These are phyloP conservation scores for Microsporum canis DNA, from an alignment of 2,329 filamentous ascomycete species.

Conservation along the genomic window DNA sequence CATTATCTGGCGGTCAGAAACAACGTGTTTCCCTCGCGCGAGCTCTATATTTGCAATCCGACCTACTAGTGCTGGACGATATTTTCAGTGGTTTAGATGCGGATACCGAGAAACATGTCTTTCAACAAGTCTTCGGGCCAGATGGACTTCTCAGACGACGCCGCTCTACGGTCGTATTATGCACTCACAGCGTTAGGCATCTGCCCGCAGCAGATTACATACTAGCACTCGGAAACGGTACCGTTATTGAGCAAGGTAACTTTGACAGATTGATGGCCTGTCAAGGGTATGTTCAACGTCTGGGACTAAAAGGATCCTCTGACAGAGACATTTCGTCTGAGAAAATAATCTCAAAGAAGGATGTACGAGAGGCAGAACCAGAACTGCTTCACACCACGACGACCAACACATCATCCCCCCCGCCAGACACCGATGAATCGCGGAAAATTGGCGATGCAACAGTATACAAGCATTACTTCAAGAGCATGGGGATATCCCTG, in stretches of 20 bases:
- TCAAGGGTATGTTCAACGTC: slow-evolving; percentile 18
- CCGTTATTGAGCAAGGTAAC: slow-evolving; percentile 26
- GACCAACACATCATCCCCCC: slow-evolving; percentile 3
- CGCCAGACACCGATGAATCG: neutral
- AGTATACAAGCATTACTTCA: slow-evolving; percentile 2
- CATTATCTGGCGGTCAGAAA: slow-evolving; percentile 50
- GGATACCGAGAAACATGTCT: slow-evolving; percentile 52
- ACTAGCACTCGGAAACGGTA: slow-evolving; percentile 26
- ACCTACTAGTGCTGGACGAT: slow-evolving; percentile 47
- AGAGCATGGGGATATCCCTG: neutral
- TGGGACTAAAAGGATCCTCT: slow-evolving; percentile 11
- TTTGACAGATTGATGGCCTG: slow-evolving; percentile 22
- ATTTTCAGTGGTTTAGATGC: slow-evolving; percentile 51
- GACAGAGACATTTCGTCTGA: neutral
- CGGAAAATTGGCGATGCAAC: neutral
- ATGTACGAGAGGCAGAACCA: neutral
- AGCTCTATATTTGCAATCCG: slow-evolving; percentile 47
- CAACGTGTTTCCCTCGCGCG: slow-evolving; percentile 49
- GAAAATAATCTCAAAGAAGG: neutral
- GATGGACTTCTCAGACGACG: slow-evolving; percentile 31
- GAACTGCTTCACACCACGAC: neutral
- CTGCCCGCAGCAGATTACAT: slow-evolving; percentile 32
- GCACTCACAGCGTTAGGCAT: slow-evolving; percentile 32
- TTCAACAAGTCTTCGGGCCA: slow-evolving; percentile 33
- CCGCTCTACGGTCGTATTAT: slow-evolving; percentile 35